Base-by-base conservation (phyloP, 345 rosid genomes). In the Anacardium occidentale region DNA sequence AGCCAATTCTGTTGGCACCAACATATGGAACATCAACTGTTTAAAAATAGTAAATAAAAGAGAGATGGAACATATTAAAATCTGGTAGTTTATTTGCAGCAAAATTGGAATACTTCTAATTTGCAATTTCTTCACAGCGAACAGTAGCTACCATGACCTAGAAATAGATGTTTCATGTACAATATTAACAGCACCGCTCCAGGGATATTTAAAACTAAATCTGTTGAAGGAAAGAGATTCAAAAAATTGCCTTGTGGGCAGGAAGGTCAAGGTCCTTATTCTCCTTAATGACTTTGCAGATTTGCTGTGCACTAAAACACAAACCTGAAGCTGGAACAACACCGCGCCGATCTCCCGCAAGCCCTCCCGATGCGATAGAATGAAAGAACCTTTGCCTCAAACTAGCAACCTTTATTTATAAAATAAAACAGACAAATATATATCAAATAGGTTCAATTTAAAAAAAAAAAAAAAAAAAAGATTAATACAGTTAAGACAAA, bases 141-240 rank as follows among this genome's bases (percentile, higher is more conserved):
- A 95, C 99, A 18, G 96, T 91, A 79, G 98, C 97, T 62, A 93
- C 99, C 99, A 95, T 95, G 81, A 95, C 98, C 98, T 92, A 68
- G 48, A 83, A 78, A 66, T 9, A 54, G 66, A 77, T 44, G 48
- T 67, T 66, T 61, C 56, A 77, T 66, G 72, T 55, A 68, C 64
- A 59, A 75, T 66, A 75, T 64, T 14, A 70, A 64, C 63, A 68
- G 29, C 62, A 62, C 32, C 21, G 51, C 22, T 47, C 14, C 13
- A 5, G 53, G 45, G 22, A 56, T 47, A 58, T 22, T 45, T 68
- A 2, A 42, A 34, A 40, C 17, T 29, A 29, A 26, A n/a, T 47
- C 53, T 25, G 59, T 34, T 3, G 21, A 22, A 54, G 7, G 24
- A 57, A 72, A 68, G 52, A 54, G 18, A 24, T 70, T 65, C 26